Evolutionary conservation across 805 yeast genomes (phyloP).

Genomic region (Sugiyamaella chiloensis): DNA sequence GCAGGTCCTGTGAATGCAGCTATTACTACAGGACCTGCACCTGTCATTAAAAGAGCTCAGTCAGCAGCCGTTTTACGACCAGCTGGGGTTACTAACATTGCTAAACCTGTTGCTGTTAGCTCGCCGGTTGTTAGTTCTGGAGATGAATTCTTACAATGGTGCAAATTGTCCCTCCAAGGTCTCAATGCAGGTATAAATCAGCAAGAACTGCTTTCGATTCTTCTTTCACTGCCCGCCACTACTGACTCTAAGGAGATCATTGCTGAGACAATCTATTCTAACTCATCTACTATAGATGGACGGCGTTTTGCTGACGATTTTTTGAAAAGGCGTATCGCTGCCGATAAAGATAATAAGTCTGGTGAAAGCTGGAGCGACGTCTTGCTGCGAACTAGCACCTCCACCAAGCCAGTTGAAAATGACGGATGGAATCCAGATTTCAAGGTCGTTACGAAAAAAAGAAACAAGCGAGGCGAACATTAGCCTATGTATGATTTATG

Average conservation of each 20-base stretch:
- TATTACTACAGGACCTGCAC: not conserved
- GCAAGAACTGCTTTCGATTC: slow-evolving; percentile 74
- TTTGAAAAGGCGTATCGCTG: slow-evolving; percentile 67
- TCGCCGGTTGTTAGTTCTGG: slow-evolving; percentile 16
- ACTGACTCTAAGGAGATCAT: slow-evolving; percentile 78
- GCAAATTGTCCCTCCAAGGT: slow-evolving; percentile 38
- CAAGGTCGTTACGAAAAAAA: slow-evolving; percentile 64
- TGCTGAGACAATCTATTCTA: slow-evolving; percentile 86
- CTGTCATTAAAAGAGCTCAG: not conserved
- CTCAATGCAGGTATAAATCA: slow-evolving; percentile 72
- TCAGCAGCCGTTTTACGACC: slow-evolving; percentile 3
- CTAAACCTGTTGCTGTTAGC: slow-evolving; percentile 5
- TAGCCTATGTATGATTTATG: not conserved
- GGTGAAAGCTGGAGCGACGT: slow-evolving; percentile 72
- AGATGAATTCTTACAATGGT: slow-evolving; percentile 42
- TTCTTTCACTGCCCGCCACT: slow-evolving; percentile 75
- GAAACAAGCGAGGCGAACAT: slow-evolving; percentile 36
- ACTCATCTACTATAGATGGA: slow-evolving; percentile 89
- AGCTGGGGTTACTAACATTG: not conserved
- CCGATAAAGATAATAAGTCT: slow-evolving; percentile 53
- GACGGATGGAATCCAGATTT: slow-evolving; percentile 43
- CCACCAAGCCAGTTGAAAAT: slow-evolving; percentile 26
- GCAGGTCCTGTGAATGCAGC: slow-evolving; percentile 8
- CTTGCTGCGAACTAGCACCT: slow-evolving; percentile 39
- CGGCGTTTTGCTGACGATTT: slow-evolving; percentile 91